Base-by-base conservation (phyloP, 495 filamentous ascomycete species). In the Penicillium mononematosum region DNA sequence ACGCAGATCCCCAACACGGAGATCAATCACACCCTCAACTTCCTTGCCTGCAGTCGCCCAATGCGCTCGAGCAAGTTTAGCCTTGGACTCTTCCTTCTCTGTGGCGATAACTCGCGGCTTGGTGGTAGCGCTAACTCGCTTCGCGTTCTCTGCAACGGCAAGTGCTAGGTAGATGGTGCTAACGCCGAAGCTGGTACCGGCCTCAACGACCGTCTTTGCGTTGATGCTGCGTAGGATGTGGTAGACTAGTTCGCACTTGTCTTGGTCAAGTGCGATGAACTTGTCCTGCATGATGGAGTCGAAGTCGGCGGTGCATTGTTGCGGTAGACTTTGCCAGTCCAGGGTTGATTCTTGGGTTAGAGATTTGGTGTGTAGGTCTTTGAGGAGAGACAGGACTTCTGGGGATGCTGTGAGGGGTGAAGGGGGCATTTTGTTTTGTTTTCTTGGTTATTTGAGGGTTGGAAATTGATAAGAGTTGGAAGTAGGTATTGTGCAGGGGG, bases 101-200 rank as follows among this genome's bases (percentile, higher is more conserved):
- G 82, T 85, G 10, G 76, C 83, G 53, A 86, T 78, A 0, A 85
- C 80, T 43, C 65, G 75, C 3, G 75, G 78, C 19, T 25, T 32
- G n/a, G 42, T 29, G 2, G 47, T 58, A 1, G 46, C 58, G 1
- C 56, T 61, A 1, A 53, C 59, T 0, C 58, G 55, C 27, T 61
- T 72, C 45, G 75, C 66, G 46, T 67, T 60, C 22, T 67, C 58
- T 4, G 68, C 71, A 14, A 83, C 76, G 1, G 81, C 83, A 2
- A 85, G 65, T 1, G 80, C 80, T 19, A 85, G 75, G 50, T 85
- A 84, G 55, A 86, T 85, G 0, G 82, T 84, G 48, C 77, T 81
- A 2, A 86, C 81, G 12, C 83, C 83, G 52, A 78, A 85, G 48
- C 77, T 80, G 5, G 83, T 85, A 7, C 83, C 83, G 0, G 77